Conservation (phyloP, 2,329 filamentous ascomycete genomes). For the Phialemonium atrogriseum region DNA sequence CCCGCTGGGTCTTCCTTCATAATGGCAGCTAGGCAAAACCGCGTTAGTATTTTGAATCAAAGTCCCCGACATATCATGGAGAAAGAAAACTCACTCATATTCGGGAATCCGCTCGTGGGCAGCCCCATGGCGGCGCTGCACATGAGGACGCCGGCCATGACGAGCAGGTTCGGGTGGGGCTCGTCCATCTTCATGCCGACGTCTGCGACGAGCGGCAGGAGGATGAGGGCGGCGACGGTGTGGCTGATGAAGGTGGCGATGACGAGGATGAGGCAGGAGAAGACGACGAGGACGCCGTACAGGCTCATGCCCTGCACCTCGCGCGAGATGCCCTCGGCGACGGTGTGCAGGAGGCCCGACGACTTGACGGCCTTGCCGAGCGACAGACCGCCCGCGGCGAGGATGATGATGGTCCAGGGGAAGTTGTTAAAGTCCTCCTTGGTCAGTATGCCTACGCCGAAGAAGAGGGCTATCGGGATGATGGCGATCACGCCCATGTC, state of each 20-base stretch:
- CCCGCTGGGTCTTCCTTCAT: slow-evolving; percentile 98
- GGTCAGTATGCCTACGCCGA: slow-evolving; percentile 89
- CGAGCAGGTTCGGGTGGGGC: slow-evolving; percentile 86
- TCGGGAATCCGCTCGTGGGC: slow-evolving; percentile 93
- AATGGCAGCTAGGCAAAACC: slow-evolving; percentile 64
- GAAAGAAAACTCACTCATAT: slow-evolving; percentile 77
- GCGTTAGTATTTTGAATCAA: slow-evolving; percentile 6
- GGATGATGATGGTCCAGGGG: slow-evolving; percentile 98
- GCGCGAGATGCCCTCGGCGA: slow-evolving; percentile 68
- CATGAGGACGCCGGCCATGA: slow-evolving; percentile 94
- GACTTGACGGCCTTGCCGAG: slow-evolving; percentile 92
- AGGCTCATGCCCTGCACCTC: slow-evolving; percentile 70
- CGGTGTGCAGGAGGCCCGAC: slow-evolving; percentile 82
- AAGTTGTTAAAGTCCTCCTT: slow-evolving; percentile 99
- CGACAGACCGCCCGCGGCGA: slow-evolving; percentile 85
- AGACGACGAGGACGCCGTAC: slow-evolving; percentile 81
- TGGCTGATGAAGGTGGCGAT: slow-evolving; percentile 98
- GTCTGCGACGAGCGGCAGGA: slow-evolving; percentile 80
- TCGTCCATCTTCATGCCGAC: slow-evolving; percentile 80
- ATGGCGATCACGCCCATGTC: slow-evolving; percentile 99
- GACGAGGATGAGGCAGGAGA: slow-evolving; percentile 75
- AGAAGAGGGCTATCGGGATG: slow-evolving; percentile 91
- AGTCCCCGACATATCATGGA: neutral
- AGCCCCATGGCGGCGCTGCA: slow-evolving; percentile 96
- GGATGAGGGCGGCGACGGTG: slow-evolving; percentile 91